Evolutionary conservation across 176 grass and related monocot genomes (phyloP).

Genomic region (Oryza nivara): DNA sequence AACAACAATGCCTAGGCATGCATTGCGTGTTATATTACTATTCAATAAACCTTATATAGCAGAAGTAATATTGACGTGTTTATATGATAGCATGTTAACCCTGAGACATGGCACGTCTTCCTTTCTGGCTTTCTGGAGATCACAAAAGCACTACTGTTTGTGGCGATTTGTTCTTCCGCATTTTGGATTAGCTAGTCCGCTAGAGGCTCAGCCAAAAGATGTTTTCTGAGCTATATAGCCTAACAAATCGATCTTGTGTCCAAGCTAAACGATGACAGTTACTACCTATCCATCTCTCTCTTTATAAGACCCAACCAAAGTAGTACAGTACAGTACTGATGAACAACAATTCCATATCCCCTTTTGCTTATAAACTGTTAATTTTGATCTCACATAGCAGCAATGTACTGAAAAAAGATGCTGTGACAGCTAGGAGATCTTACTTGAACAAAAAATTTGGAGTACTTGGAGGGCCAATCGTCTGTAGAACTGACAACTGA

Average conservation of each 20-base stretch:
- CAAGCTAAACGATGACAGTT: background rate
- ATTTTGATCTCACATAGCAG: background rate
- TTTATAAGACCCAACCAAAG: background rate
- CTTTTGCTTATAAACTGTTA: background rate
- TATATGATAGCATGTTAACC: background rate
- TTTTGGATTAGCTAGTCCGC: background rate
- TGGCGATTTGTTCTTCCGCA: background rate
- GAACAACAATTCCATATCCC: background rate
- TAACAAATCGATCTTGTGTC: background rate
- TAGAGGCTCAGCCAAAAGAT: background rate
- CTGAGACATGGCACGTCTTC: background rate
- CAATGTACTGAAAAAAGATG: background rate
- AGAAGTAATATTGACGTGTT: background rate
- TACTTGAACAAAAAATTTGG: slow-evolving; percentile 88
- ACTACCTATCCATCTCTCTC: background rate
- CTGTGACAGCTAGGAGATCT: background rate
- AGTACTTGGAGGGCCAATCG: slow-evolving; percentile 97
- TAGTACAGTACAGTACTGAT: background rate
- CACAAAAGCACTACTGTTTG: background rate
- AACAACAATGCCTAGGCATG: background rate
- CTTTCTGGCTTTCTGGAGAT: background rate
- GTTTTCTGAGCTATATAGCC: background rate
- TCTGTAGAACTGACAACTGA: slow-evolving; percentile 62
- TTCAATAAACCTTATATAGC: background rate
- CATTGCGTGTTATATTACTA: background rate